Conservation (phyloP, 257 asterid genomes). For the Rubia yunnanensis region DNA sequence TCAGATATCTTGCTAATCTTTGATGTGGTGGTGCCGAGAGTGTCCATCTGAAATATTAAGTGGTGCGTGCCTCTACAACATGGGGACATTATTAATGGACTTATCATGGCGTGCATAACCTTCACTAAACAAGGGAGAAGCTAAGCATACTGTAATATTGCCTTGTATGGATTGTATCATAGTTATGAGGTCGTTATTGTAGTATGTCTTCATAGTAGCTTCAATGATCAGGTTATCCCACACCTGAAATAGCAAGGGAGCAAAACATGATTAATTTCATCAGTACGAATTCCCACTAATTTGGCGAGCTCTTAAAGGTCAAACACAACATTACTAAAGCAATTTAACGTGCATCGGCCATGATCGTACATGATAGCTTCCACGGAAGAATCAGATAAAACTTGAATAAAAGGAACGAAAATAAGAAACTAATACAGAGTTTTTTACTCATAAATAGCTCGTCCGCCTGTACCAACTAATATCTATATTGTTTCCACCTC, state of each 20-base stretch:
- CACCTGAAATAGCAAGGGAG: constrained; percentile 40
- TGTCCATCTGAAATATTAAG: not conserved
- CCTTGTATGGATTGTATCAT: constrained; percentile 74
- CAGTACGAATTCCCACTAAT: not conserved
- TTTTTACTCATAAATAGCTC: constrained; percentile 41
- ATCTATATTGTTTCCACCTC: constrained; percentile 75
- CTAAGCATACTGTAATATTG: constrained; percentile 58
- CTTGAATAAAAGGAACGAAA: not conserved
- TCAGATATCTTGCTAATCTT: not conserved
- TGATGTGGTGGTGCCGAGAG: not conserved
- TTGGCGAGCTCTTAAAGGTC: not conserved
- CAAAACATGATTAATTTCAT: not conserved
- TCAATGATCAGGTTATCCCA: constrained; percentile 92
- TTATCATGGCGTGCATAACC: not conserved
- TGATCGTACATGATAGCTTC: not conserved
- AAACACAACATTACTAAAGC: not conserved
- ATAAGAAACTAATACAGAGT: not conserved
- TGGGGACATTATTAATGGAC: not conserved
- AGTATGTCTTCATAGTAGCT: constrained; percentile 72
- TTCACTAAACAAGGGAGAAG: constrained; percentile 12
- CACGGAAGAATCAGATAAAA: not conserved
- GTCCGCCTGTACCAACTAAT: constrained; percentile 86
- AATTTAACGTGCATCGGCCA: not conserved
- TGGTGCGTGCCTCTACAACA: not conserved
- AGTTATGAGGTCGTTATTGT: constrained; percentile 37